Percentiles rank a stretch among this genome's conserved stretches.
Evolutionary conservation across 352 stramenopile genomes (phyloP).

Genomic region (Globisporangium takayamanum): DNA sequence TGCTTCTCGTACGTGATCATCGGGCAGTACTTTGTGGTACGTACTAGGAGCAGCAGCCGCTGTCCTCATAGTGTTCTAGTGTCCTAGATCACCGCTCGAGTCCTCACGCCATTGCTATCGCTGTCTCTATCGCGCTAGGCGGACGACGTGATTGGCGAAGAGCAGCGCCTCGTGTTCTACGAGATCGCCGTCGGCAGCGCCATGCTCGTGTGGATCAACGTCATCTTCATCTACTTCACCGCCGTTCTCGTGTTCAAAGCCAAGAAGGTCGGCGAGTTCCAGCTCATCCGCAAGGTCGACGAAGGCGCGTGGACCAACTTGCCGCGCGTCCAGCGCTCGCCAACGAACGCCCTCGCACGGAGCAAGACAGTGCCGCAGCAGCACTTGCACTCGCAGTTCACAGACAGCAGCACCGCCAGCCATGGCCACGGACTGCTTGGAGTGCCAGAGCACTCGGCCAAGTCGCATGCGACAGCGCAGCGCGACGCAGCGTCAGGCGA

Average conservation of each 20-base stretch:
- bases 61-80: too few species aligned
- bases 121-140: constrained; percentile 12
- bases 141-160: constrained; percentile 71
- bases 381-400: background rate
- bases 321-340: constrained; percentile 61
- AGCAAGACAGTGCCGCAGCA: background rate
- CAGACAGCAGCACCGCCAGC: too few species aligned
- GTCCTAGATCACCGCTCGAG: too few species aligned
- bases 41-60: background rate
- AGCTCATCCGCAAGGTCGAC: constrained; percentile 72
- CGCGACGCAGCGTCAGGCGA: constrained; percentile 2
- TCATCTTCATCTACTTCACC: constrained; percentile 85
- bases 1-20: constrained; percentile 85
- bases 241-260: constrained; percentile 87
- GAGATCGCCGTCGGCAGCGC: constrained; percentile 80
- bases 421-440: too few species aligned
- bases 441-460: too few species aligned
- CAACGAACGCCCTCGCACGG: constrained; percentile 16
- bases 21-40: constrained; percentile 78
- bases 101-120: too few species aligned
- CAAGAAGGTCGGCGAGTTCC: constrained; percentile 82
- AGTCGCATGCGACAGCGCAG: too few species aligned
- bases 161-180: constrained; percentile 82
- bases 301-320: constrained; percentile 77
- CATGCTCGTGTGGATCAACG: constrained; percentile 84